Evolutionary conservation across 2,329 filamentous ascomycete genomes (phyloP).

Genomic region (Fusarium metavorans): DNA sequence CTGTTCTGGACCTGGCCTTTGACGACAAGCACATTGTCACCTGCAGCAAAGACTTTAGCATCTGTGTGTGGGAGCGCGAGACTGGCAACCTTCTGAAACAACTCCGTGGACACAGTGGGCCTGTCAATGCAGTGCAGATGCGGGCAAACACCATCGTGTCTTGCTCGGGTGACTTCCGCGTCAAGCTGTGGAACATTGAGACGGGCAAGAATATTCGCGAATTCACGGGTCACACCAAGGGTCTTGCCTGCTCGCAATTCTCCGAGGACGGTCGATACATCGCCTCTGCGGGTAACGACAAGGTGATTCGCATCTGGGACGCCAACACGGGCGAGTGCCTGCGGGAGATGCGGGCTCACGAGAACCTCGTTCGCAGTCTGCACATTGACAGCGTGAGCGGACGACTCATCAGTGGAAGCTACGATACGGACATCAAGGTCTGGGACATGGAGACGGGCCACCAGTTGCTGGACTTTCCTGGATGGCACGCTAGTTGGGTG

Average conservation of each 20-base stretch:
- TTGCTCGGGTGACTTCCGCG: conserved; percentile 91
- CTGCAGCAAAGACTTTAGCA: conserved; percentile 94
- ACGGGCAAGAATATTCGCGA: conserved; percentile 90
- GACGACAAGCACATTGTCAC: conserved; percentile 94
- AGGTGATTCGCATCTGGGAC: conserved; percentile 96
- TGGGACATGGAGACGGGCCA: conserved; percentile 87
- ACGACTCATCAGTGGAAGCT: conserved; percentile 89
- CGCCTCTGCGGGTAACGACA: conserved; percentile 93
- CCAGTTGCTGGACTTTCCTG: conserved; percentile 85
- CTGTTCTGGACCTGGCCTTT: conserved; percentile 93
- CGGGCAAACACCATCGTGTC: conserved; percentile 93
- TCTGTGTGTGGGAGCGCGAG: conserved; percentile 92
- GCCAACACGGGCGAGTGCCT: conserved; percentile 89
- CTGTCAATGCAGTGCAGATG: conserved; percentile 96
- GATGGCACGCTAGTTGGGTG: conserved; percentile 98
- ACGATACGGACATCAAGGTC: conserved; percentile 95
- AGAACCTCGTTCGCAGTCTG: conserved; percentile 86
- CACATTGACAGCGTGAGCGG: conserved; percentile 91
- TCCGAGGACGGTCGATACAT: conserved; percentile 95
- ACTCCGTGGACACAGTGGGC: conserved; percentile 86
- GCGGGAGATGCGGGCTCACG: conserved; percentile 84
- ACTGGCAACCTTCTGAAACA: conserved; percentile 82
- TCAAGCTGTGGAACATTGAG: conserved; percentile 95
- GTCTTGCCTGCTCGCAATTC: conserved; percentile 95
- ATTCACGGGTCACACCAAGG: conserved; percentile 90